Evolutionary conservation across 2,329 filamentous ascomycete species (phyloP).

Genomic region (Amauroascus niger): DNA sequence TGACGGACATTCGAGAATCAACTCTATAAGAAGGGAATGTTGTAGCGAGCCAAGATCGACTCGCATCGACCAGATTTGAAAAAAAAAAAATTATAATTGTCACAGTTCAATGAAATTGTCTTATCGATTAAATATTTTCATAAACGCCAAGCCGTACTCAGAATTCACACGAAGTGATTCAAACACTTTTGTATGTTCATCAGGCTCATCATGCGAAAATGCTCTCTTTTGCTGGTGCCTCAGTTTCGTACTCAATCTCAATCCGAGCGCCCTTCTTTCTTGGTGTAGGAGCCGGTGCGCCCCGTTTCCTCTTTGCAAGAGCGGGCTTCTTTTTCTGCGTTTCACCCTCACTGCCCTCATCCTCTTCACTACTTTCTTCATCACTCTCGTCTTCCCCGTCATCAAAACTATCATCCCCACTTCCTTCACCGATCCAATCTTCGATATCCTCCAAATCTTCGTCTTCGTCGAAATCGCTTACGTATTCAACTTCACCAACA

Average conservation of each 20-base stretch:
- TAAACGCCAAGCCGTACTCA: constrained; percentile 3
- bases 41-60: no score
- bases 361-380: constrained; percentile 49
- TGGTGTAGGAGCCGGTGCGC: constrained; percentile 44
- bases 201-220: constrained; percentile 30
- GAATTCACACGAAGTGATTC: not conserved
- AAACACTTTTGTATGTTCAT: constrained; percentile 6
- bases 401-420: constrained; percentile 40
- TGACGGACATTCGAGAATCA: no score
- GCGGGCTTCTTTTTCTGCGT: constrained; percentile 39
- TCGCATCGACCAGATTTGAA: no score
- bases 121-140: not conserved
- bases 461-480: constrained; percentile 74
- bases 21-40: no score
- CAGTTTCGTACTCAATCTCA: constrained; percentile 72
- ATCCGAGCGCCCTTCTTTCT: constrained; percentile 55
- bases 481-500: constrained; percentile 76
- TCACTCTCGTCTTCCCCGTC: constrained; percentile 50
- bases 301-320: constrained; percentile 49
- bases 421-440: constrained; percentile 78
- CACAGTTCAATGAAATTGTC: not conserved
- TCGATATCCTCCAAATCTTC: constrained; percentile 87
- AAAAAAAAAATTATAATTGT: not conserved
- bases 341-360: constrained; percentile 45
- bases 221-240: constrained; percentile 48